Evolutionary conservation across 148 eudicot species (phyloP).

Genomic region (Simmondsia chinensis): DNA sequence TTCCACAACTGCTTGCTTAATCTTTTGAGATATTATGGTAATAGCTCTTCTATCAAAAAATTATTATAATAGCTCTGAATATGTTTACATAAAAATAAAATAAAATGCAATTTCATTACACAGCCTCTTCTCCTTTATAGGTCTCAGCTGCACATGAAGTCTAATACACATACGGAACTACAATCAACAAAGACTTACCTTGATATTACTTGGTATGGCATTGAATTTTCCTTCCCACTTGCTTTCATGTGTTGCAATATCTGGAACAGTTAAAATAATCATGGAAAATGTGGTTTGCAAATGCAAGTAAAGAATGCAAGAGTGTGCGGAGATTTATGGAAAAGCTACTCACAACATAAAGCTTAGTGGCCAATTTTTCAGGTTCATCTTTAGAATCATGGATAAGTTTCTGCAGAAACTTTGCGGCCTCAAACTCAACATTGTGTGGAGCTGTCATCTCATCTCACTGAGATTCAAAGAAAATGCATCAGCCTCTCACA

Average conservation of each 20-base stretch:
- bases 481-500: too few relatives aligned
- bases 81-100: too few relatives aligned
- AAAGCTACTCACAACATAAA: conserved; percentile 56
- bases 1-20: too few relatives aligned
- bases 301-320: conserved; percentile 2
- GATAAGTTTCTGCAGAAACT: conserved; percentile 90
- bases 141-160: too few relatives aligned
- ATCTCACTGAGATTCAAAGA: conserved; percentile 8
- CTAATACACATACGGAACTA: neutral
- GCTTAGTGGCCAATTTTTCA: conserved; percentile 84
- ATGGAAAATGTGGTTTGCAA: neutral
- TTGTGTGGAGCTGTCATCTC: conserved; percentile 61
- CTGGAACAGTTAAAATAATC: conserved; percentile 19
- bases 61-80: too few relatives aligned
- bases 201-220: conserved; percentile 97
- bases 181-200: conserved; percentile 30
- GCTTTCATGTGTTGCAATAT: conserved; percentile 94
- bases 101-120: too few relatives aligned
- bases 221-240: conserved; percentile 86
- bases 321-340: neutral
- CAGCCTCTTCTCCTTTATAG: too few relatives aligned
- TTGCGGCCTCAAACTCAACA: conserved; percentile 95
- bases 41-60: too few relatives aligned
- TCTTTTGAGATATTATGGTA: too few relatives aligned
- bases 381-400: conserved; percentile 98